Base-by-base conservation (phyloP, 2,329 filamentous ascomycete species). In the Neofusicoccum umdonicola region DNA sequence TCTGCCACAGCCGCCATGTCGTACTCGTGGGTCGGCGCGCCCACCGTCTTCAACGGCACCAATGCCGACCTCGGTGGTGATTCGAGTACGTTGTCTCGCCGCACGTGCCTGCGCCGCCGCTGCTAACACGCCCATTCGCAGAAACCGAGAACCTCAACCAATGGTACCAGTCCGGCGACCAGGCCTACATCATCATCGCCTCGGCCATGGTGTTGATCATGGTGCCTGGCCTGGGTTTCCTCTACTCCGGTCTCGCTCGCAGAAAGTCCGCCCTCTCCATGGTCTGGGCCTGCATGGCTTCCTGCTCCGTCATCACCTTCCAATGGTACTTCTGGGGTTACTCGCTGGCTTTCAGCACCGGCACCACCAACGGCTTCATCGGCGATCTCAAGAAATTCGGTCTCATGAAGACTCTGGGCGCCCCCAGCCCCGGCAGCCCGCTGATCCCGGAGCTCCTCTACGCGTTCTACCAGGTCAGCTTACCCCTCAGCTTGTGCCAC, bases 291-390 rank as follows among this genome's bases (percentile, higher is more conserved):
- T 93, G 90, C 81, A 96, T 99, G 91, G 94, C 90, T 77, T 95
- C 93, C 52, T 90, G 90, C 76, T 93, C 91, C 54, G 88, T 98
- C 75, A 85, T 97, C 77, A 90, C 91, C 64, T 97, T 99, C 83
- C 95, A 99, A 82, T 99, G 95, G 95, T 98, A 97, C 75, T 97
- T 99, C 79, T 98, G 95, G 94, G 95, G 95, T 42, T 99, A 97
- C 79, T 97, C 94, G 13, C 84, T 99, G 67, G 93, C 94, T 61
- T 97, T 98, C 80, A 95, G 91, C 73, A 84, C 86, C 48, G 88
- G 87, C 13, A 91, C 89, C 4, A 92, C 87, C 70, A 97, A 91
- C 80, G 90, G 91, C 62, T 98, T 91, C 81, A 98, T 99, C 74
- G 95, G 95, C 63, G 88, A 98, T 77, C 81, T 99, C 64, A 85